Conservation (phyloP, 2,329 filamentous ascomycete species). For the Chrysosporium queenslandicum region DNA sequence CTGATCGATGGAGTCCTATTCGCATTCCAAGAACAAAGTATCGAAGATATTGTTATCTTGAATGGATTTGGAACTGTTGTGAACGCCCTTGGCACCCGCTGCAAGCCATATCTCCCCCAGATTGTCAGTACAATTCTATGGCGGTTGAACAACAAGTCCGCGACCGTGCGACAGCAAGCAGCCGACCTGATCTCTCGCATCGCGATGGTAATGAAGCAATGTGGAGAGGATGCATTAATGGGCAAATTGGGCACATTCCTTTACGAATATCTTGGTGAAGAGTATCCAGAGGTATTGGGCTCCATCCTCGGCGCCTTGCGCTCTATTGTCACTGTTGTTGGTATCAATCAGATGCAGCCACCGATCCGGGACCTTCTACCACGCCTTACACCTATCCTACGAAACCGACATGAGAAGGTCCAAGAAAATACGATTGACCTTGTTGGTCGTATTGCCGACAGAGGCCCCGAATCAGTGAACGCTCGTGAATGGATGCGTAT, state of each 20-base stretch:
- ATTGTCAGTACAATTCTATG: constrained; percentile 95
- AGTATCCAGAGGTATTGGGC: constrained; percentile 94
- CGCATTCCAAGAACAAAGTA: constrained; percentile 95
- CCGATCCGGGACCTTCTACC: constrained; percentile 94
- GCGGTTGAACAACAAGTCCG: constrained; percentile 94
- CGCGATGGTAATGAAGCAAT: constrained; percentile 98
- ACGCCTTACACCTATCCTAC: constrained; percentile 90
- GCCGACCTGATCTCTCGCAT: constrained; percentile 94
- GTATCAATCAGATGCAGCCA: constrained; percentile 96
- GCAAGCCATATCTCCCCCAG: constrained; percentile 92
- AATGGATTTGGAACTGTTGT: constrained; percentile 98
- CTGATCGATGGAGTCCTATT: constrained; percentile 91
- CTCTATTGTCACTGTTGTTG: constrained; percentile 94
- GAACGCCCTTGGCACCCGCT: constrained; percentile 83
- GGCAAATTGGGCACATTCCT: constrained; percentile 88
- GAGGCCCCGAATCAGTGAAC: constrained; percentile 91
- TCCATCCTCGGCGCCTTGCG: constrained; percentile 91
- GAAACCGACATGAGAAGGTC: constrained; percentile 97
- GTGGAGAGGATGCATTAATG: constrained; percentile 90
- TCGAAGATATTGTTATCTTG: constrained; percentile 90
- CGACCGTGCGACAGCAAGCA: constrained; percentile 91
- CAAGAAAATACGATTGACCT: constrained; percentile 98
- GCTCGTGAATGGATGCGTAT: constrained; percentile 99
- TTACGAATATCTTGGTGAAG: constrained; percentile 96
- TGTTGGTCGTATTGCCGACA: constrained; percentile 93